Evolutionary conservation across 345 rosid species (phyloP), one percentile per base, ranked within the genome.

Genomic region (Jatropha curcas): DNA sequence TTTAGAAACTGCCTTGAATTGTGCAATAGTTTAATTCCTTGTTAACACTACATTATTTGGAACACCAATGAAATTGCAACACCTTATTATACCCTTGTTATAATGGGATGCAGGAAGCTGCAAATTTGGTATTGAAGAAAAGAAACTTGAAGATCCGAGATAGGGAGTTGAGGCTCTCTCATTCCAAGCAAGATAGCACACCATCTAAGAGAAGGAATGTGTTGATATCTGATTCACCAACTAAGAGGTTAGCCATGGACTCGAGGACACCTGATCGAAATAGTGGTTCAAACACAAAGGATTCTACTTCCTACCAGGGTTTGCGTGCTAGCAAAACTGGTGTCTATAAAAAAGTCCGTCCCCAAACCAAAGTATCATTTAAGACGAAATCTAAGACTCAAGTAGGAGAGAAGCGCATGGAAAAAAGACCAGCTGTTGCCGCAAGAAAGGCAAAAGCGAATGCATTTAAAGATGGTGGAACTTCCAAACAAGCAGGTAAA

Each of bases 351-450:
- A 93, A 86, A 85, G 76, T 41, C n/a, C 72, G 53, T 65, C 68
- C 79, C 43, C 86, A 78, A 72, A 78, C 79, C 57, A 65, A 63
- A 14, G 80, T 74, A n/a, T 75, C 81, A 1, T 68, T 74, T 3
- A 80, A 67, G 80, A 62, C 60, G 72, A 87, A 75, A 71, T 75
- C 82, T 20, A 86, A 72, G 84, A 62, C 61, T 25, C 62, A 74
- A 57, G 82, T 67, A 61, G 74, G 67, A 7, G 82, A 79, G 16
- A 81, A 79, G 37, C 76, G 83, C 5, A 37, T 4, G 56, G 79
- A 74, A 57, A 96, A 93, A 77, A 87, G 98, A 72, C 97, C 97
- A 25, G 73, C 97, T 11, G 99, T 96, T 74, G 93, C 93, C 2
- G 88, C 89, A 35, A 88, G 99, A 80, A 96, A 89, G 81, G 87